Percentiles rank a stretch among this genome's conserved stretches.
Evolutionary conservation across 768 basidiomycete species (phyloP).

Genomic region (Saitozyma sp.): DNA sequence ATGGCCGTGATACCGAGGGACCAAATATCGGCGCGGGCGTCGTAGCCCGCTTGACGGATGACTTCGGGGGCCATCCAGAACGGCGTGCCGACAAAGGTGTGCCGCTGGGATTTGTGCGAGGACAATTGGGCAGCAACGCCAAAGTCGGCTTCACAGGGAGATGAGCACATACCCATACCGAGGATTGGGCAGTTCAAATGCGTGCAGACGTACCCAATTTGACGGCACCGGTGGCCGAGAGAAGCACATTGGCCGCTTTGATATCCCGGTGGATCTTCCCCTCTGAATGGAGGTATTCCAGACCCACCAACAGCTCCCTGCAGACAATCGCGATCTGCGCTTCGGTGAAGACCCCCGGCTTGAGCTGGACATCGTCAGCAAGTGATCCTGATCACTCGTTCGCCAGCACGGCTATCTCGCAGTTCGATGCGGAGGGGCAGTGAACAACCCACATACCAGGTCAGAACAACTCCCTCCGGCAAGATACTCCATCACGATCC

Average conservation of each 20-base stretch:
- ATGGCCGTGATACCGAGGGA: slow-evolving; percentile 96
- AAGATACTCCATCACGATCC: slow-evolving; percentile 99
- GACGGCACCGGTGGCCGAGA: slow-evolving; percentile 86
- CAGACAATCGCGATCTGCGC: slow-evolving; percentile 92
- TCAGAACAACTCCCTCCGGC: slow-evolving; percentile 98
- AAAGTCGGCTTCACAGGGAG: slow-evolving; percentile 70
- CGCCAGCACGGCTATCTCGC: too few species aligned
- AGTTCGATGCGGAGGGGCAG: not conserved
- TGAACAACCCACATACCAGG: slow-evolving; percentile 56
- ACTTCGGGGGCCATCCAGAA: slow-evolving; percentile 99
- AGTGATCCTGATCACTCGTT: too few species aligned
- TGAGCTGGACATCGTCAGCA: slow-evolving; percentile 60
- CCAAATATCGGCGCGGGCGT: slow-evolving; percentile 96
- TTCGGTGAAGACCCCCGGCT: slow-evolving; percentile 86
- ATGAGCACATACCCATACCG: slow-evolving; percentile 1
- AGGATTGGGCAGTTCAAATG: not conserved
- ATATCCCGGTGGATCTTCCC: slow-evolving; percentile 98
- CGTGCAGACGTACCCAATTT: slow-evolving; percentile 62
- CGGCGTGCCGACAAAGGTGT: slow-evolving; percentile 80
- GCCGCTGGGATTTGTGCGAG: slow-evolving; percentile 72
- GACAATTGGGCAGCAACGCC: slow-evolving; percentile 97
- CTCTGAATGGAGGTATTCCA: slow-evolving; percentile 94
- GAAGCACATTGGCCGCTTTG: slow-evolving; percentile 93
- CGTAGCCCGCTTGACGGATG: slow-evolving; percentile 95
- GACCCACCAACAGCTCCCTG: slow-evolving; percentile 84